Base-by-base conservation (phyloP, 805 yeast genomes). In the Candida tallmaniae region DNA sequence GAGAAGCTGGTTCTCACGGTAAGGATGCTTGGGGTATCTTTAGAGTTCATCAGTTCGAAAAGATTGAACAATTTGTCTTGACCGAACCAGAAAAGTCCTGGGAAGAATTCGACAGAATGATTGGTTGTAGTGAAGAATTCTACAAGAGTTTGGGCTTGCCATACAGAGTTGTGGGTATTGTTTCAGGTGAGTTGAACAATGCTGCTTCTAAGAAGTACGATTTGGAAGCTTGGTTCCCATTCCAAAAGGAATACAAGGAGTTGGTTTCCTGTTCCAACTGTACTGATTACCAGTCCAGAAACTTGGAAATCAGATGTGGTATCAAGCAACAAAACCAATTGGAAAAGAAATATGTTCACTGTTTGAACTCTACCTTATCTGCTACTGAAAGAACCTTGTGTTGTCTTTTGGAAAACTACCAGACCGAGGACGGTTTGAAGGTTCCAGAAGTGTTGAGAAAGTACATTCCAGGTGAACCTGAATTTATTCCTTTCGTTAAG, bases 171-270 rank as follows among this genome's bases (percentile, higher is more conserved):
- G 98, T 93, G 45, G 95, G 95, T 51, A 93, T 93, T 63, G 98
- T 93, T 44, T 87, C 96, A 41, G 98, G 97, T 53, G 98, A 90
- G 72, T 79, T 93, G 61, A 93, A 93, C 76, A 93, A 93, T 53
- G 97, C 98, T 35, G 98, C 98, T 44, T 97, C 98, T 47, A 93
- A 93, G 75, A 93, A 93, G 67, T 93, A 83, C 71, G 98, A 93
- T 71, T 76, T 93, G 58, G 98, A 93, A 74, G 98, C 98, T 33
- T 93, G 98, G 98, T 93, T 93, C 94, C 98, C 98, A 58, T 93
- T 74, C 85, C 98, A 93, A 74, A 76, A 88, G 63, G 98, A 93
- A 69, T 93, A 85, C 73, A 93, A 93, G 70, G 98, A 93, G 72
- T 79, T 93, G 54, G 98, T 93, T 37, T 87, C 96, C 13, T 90